Evolutionary conservation across 495 filamentous ascomycete genomes (phyloP), one percentile per base, ranked within the genome.

Genomic region (Aspergillus steynii): DNA sequence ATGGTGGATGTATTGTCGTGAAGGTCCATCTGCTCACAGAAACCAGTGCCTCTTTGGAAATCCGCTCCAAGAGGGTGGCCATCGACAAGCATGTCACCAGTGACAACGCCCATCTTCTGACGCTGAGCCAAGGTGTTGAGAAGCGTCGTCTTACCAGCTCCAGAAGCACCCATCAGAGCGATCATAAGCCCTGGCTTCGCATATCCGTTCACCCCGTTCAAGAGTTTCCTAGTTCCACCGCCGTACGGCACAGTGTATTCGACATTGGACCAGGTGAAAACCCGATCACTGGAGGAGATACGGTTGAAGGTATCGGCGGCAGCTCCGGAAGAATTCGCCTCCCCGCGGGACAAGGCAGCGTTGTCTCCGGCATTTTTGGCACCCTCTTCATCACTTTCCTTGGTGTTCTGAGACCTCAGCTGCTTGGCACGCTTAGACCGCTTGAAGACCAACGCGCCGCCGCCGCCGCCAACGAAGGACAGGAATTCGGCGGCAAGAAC

Each of bases 11-110:
- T 87, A 14, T 74, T 76, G 61, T 89, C 86, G 69, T 96, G 93
- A 25, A 96, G 66, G 76, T 96, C 92, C 77, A 90, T 90, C 71
- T 97, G 92, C 70, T 96, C 86, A 64, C 90, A 91, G 74, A 91
- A 96, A 31, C 92, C 92, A 42, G 91, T 94, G 25, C 83, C 83
- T 26, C 92, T 83, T 67, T 93, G 90, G 73, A 96, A 97, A 28
- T 89, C 87, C 8, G 76, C 68, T 0, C 83, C 86, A 0, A 92
- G 81, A 0, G 83, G 75, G 31, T 83, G 83, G 20, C 92, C 92
- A 64, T 96, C 90, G 4, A 96, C 88, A 12, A 92, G 80, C 83
- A 94, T 90, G 27, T 88, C 82, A 12, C 91, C 91, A 5, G 72
- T 73, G 14, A 94, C 79, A 2, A 91, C 83, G 29, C 92, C 92